Evolutionary conservation across 108 stramenopile genomes (phyloP), one percentile per base, ranked within the genome.

Genomic region (Discostella pseudostelligera): DNA sequence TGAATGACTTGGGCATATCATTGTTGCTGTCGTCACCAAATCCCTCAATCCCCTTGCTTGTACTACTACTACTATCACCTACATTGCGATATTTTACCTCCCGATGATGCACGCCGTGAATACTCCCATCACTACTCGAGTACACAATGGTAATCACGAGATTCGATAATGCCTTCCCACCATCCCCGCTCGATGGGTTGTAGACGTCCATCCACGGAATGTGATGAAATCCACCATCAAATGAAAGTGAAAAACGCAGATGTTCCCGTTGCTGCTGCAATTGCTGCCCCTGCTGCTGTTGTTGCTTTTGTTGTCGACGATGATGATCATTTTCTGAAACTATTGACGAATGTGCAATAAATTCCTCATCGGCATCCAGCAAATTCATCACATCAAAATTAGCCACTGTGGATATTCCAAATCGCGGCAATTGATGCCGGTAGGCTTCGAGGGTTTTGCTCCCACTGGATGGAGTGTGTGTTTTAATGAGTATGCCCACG

Each of bases 51-150:
- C n/a, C n/a, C n/a, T n/a, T n/a, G n/a, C n/a, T n/a, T n/a, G n/a
- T n/a, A n/a, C n/a, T n/a, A n/a, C n/a, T n/a, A n/a, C n/a, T n/a
- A 13, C 49, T 10, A 9, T 32, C 20, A 11, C 0, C 25, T 3
- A 16, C 22, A 29, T 63, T 48, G 0, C 20, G 17, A 63, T 75
- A 68, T 25, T 58, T 62, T n/a, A 32, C 49, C 43, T 63, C 55
- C 4, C 56, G 67, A 58, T 76, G 75, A 63, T 76, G 75, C 19
- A 76, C 58, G 0, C 67, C 67, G 29, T 76, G 75, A 53, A 76
- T 69, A 21, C 55, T 59, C 0, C 75, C 75, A 57, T 76, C 75
- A 57, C 67, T 64, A 9, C 21, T 47, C 7, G 75, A 76, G 26
- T 69, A 76, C 8, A 69, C 63, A 64, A 76, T 69, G 0, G 56